phyloP scores from a whole-genome alignment of 345 rosid species.

The Populus tremula region DNA sequence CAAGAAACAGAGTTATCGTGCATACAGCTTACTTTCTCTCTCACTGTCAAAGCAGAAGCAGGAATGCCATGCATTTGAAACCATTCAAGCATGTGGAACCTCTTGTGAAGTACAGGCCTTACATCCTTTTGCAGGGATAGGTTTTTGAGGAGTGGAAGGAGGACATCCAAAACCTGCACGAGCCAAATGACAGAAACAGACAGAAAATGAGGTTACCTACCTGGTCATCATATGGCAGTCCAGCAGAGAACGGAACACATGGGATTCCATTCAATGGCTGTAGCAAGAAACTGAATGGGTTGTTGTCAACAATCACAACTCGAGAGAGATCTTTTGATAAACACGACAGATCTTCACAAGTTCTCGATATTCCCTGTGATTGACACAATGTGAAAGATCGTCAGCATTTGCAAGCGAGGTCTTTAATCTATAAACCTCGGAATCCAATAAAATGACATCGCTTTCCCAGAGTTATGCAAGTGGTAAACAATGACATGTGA shows the following conservation, averaged over 20 bases:
- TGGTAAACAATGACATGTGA: neutral
- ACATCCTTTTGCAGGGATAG: conserved; percentile 14
- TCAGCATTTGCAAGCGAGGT: neutral
- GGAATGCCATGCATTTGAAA: conserved; percentile 16
- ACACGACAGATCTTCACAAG: conserved; percentile 80
- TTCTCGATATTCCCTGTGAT: conserved; percentile 69
- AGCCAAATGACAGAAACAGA: neutral
- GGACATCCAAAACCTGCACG: conserved; percentile 16
- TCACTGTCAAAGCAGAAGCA: neutral
- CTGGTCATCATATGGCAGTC: conserved; percentile 77
- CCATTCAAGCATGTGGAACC: conserved; percentile 28
- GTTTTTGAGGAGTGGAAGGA: conserved; percentile 23
- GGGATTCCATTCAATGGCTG: conserved; percentile 47
- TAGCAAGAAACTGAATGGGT: conserved; percentile 92
- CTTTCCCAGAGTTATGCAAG: neutral
- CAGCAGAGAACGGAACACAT: conserved; percentile 66
- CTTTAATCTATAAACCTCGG: neutral
- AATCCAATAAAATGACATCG: neutral
- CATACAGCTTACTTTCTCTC: neutral
- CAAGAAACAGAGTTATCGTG: neutral
- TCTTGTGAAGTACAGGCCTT: conserved; percentile 14
- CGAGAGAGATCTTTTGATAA: conserved; percentile 34
- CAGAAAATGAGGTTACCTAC: conserved; percentile 24
- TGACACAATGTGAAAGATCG: neutral
- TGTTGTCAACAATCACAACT: conserved; percentile 87